Percentiles rank a stretch among this genome's conserved stretches.
Evolutionary conservation across 306 rosid species (phyloP).

Genomic region (Rosa multiflora): DNA sequence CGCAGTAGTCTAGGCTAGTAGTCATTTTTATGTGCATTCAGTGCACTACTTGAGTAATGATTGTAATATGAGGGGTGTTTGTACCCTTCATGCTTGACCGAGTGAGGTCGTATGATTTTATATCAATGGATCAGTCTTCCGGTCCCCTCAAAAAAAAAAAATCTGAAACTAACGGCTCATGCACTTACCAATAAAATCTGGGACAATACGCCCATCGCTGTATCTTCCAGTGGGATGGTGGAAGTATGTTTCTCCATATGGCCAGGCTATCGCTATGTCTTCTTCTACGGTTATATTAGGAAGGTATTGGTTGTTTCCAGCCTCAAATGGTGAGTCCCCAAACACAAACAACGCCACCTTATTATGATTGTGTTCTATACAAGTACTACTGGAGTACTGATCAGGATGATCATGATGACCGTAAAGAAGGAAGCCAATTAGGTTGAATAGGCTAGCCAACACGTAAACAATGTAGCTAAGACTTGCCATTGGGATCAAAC

Average conservation of each 20-base stretch:
- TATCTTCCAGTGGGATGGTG: not conserved
- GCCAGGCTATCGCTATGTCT: not conserved
- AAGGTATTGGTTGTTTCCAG: not conserved
- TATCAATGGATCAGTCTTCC: too few species aligned
- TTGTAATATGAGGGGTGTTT: too few species aligned
- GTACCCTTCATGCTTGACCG: too few species aligned
- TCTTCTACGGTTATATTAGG: not conserved
- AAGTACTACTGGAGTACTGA: not conserved
- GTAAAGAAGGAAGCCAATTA: not conserved
- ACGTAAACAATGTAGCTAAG: not conserved
- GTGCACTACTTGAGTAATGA: too few species aligned
- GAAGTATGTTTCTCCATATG: not conserved
- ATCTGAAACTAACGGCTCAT: too few species aligned
- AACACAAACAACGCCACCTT: not conserved
- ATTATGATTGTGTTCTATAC: not conserved
- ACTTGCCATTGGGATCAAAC: not conserved
- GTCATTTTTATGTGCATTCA: too few species aligned
- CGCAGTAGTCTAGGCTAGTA: too few species aligned
- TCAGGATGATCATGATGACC: not conserved
- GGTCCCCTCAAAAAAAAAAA: too few species aligned
- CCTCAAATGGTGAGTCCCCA: not conserved
- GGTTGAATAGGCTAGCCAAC: not conserved
- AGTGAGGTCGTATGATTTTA: too few species aligned
- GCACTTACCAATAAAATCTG: not conserved
- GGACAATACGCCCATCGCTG: not conserved